Evolutionary conservation across 306 rosid species (phyloP), one percentile per base, ranked within the genome.

Genomic region (Amphicarpaea edgeworthii): DNA sequence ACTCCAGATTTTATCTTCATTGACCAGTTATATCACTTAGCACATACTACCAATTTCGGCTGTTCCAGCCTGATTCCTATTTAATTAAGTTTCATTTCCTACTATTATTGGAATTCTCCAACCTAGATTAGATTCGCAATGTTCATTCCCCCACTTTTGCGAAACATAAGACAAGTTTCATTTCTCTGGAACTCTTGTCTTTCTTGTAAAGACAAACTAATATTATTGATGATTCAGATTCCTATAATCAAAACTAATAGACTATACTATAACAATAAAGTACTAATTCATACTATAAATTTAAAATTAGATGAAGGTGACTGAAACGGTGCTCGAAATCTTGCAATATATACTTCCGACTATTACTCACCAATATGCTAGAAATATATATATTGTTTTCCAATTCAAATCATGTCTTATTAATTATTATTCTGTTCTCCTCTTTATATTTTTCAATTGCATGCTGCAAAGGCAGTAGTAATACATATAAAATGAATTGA

Each of bases 21-120:
- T 49, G 53, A 63, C 42, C 79, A 34, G 7, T 49, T 23, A 74
- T 74, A 74, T 74, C 70, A 45, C 45, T 42, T 70, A 46, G 37
- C 59, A 46, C 7, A 67, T 43, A 45, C 30, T 20, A 26, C 80
- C 49, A 59, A 59, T 49, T 67, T 81, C 14, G 43, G 64, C 75
- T 80, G 47, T 45, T 45, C 40, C 51, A 58, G 4, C 37, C 47
- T 69, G 5, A 47, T 70, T 58, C 49, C 41, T 59, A 47, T 60
- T 46, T 69, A 59, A 58, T 45, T 59, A 46, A 46, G 57, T 64
- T 74, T 50, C 50, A 23, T 28, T 28, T 43, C 43, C 83, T 19
- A 66, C 83, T 19, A 66, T 46, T 28, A 42, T 55, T 55, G 49
- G 76, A 60, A 7, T 45, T 32, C 11, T 11, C 28, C 0, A 28